Base-by-base conservation (phyloP, 352 stramenopile species). In the Pythium aristosporum region DNA sequence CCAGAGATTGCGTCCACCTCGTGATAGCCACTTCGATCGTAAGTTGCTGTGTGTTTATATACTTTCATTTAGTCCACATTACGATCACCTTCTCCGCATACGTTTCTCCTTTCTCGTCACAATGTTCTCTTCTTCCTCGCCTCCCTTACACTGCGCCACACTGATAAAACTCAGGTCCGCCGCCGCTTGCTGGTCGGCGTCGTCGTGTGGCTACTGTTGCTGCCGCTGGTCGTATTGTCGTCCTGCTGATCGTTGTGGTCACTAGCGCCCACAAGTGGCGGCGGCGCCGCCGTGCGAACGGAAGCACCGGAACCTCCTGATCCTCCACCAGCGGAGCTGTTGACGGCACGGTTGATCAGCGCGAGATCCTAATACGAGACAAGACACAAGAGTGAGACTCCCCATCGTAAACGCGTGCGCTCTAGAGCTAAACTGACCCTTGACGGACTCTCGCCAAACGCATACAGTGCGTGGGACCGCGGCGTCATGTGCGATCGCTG, bases 381-480 rank as follows among this genome's bases (percentile, higher is more conserved):
- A 53, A 60, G 1, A 57, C 25, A 54, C 3, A 47, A 5, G 16
- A 52, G 32, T 11, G 6, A 62, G 34, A 47, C 47, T 8, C n/a
- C 25, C 21, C 21, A 16, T 16, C 21, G 39, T 8, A 2, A 50
- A 30, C 5, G 44, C 8, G n/a, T 32, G 5, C 0, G 7, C 2
- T 30, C 10, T 16, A 50, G 7, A 50, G n/a, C 18, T 32, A 20
- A 7, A 10, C 81, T 56, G 80, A 95, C 87, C 58, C 83, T 69
- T 13, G 87, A 80, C 5, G 87, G 85, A 61, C 85, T 94, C 53
- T 96, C 87, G n/a, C 87, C 87, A 72, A 96, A 92, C 0, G 87
- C 87, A 50, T 96, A 96, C 54, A 96, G 67, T 23, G 83, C 87
- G 41, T 94, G 87, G 2, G 85, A 93, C 0, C 87, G 81, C 13